phyloP scores from a whole-genome alignment of 202 grass and related monocot genomes.

The Bolboschoenoplectus hybrid region DNA sequence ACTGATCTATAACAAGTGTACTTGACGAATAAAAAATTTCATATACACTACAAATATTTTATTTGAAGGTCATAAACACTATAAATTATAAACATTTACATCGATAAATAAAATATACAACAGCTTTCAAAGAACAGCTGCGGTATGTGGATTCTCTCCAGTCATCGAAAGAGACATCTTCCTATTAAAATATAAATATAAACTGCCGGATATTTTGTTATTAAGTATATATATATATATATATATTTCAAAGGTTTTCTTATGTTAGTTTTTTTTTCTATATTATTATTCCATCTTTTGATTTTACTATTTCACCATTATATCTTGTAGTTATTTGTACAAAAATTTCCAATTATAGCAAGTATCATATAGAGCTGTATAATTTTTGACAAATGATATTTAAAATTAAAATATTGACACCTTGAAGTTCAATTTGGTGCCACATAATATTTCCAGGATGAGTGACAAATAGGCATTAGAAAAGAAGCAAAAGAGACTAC shows the following conservation, averaged over 20 bases:
- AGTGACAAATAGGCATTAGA: too few species aligned
- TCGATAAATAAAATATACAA: neutral
- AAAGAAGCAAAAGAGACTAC: too few species aligned
- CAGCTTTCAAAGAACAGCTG: constrained; percentile 27
- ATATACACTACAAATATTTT: too few species aligned
- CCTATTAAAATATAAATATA: neutral
- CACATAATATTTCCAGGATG: neutral
- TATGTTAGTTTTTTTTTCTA: neutral
- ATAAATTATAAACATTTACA: neutral
- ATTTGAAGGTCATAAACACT: neutral
- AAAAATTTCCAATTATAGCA: neutral
- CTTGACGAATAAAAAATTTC: neutral
- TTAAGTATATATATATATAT: neutral
- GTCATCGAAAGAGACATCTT: constrained; percentile 6
- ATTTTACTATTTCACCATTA: neutral
- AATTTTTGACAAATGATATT: too few species aligned
- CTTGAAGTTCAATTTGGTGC: neutral
- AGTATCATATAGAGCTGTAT: too few species aligned
- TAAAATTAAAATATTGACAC: too few species aligned
- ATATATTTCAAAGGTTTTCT: neutral
- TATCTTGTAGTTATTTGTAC: neutral
- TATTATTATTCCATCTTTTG: neutral
- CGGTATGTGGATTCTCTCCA: neutral
- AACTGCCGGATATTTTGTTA: neutral
- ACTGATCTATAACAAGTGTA: constrained; percentile 32